These are phyloP conservation scores for Starmerella potacharoeniae DNA, from an alignment of 805 yeast genomes.

Conservation along the genomic window DNA sequence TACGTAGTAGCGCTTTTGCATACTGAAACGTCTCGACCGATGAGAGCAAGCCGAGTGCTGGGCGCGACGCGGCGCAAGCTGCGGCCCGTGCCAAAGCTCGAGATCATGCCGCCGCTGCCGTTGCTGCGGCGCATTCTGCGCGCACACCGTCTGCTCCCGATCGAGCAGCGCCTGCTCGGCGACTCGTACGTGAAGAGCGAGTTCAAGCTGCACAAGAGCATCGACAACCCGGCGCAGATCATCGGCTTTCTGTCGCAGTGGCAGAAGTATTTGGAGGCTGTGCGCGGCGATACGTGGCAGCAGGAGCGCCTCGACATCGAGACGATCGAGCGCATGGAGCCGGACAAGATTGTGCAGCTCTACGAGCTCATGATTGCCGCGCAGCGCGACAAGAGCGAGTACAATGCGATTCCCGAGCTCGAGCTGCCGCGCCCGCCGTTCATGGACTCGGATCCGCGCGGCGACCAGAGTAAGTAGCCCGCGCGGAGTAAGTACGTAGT, in stretches of 20 bases:
- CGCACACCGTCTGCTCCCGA: slow-evolving; percentile 59
- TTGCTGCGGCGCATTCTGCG: slow-evolving; percentile 72
- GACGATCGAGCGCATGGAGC: slow-evolving; percentile 71
- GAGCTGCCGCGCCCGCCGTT: slow-evolving; percentile 7
- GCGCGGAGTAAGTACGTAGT: too few relatives aligned
- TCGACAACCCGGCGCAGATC: slow-evolving; percentile 85
- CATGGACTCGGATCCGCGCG: slow-evolving; percentile 1
- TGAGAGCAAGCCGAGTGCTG: slow-evolving; percentile 4
- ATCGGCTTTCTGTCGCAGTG: slow-evolving; percentile 89
- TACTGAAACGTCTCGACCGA: not conserved
- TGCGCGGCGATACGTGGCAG: slow-evolving; percentile 47
- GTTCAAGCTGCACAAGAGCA: slow-evolving; percentile 67
- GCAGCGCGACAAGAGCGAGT: slow-evolving; percentile 29
- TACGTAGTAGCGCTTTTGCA: not conserved
- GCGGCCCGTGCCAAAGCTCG: slow-evolving; percentile 19
- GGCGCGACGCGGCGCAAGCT: slow-evolving; percentile 20
- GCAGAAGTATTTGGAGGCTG: slow-evolving; percentile 46
- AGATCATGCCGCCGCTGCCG: slow-evolving; percentile 65
- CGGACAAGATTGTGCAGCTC: slow-evolving; percentile 76
- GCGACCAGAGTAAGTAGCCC: not conserved
- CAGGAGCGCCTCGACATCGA: slow-evolving; percentile 49
- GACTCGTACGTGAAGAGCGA: slow-evolving; percentile 84
- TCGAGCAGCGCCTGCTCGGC: slow-evolving; percentile 62
- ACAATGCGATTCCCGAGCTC: slow-evolving; percentile 25
- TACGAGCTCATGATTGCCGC: slow-evolving; percentile 38